Conservation (phyloP, 2,329 filamentous ascomycete species). For the Venturia pyrina region DNA sequence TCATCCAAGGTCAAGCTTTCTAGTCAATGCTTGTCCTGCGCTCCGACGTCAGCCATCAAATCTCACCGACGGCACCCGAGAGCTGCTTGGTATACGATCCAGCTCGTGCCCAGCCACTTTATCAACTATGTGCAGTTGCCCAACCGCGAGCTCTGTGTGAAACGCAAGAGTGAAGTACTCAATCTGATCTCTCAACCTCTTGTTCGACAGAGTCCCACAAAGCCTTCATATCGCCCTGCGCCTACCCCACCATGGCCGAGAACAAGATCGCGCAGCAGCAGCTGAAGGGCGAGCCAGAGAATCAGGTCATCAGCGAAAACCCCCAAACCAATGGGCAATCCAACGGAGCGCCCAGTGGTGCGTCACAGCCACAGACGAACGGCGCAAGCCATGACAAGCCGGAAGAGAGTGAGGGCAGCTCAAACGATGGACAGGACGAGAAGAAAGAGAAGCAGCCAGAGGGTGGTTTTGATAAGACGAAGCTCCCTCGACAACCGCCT, state of each 20-base stretch:
- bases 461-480: conserved; percentile 72
- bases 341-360: background rate
- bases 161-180: no score
- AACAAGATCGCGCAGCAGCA: background rate
- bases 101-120: no score
- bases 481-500: conserved; percentile 60
- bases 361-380: background rate
- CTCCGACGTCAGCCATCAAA: background rate
- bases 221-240: background rate
- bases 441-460: conserved; percentile 39
- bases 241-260: background rate
- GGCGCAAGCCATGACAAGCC: background rate
- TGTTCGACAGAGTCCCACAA: background rate
- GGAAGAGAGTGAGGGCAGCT: background rate
- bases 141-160: no score
- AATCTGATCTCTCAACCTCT: no score
- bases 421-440: background rate
- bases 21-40: conserved; percentile 1
- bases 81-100: background rate
- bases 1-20: background rate
- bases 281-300: background rate
- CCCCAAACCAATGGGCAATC: background rate
- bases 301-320: background rate
- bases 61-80: background rate
- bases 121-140: no score